These are phyloP conservation scores for Nepenthes gracilis DNA, from an alignment of 148 eudicot species.

Conservation along the genomic window DNA sequence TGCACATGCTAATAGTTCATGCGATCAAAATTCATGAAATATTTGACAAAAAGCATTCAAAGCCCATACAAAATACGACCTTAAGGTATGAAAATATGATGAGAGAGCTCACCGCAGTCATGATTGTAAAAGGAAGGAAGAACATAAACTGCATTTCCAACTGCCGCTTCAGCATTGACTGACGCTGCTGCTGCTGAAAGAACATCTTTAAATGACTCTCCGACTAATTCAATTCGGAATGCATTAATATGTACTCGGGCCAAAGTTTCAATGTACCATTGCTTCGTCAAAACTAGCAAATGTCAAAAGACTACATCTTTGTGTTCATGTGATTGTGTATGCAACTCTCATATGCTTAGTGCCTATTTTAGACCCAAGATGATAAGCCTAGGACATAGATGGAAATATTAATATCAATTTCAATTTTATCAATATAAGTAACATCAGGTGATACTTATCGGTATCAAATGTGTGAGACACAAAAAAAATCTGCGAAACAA, in stretches of 20 bases:
- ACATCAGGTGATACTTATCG: too few species aligned
- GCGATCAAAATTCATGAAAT: too few species aligned
- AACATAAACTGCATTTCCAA: constrained; percentile 91
- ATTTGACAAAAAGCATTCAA: too few species aligned
- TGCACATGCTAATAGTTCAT: too few species aligned
- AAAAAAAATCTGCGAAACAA: too few species aligned
- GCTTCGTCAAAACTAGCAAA: constrained; percentile 58
- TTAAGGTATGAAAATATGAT: not conserved
- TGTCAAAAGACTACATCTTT: constrained; percentile 1
- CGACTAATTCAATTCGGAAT: constrained; percentile 73
- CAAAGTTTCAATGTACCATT: constrained; percentile 76
- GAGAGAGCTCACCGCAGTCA: constrained; percentile 67
- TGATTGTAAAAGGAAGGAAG: constrained; percentile 94
- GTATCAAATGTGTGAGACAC: too few species aligned
- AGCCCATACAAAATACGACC: too few species aligned
- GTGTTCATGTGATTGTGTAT: not conserved
- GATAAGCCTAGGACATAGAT: too few species aligned
- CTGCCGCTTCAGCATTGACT: constrained; percentile 74
- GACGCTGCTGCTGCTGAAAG: constrained; percentile 60
- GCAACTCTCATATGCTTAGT: not conserved
- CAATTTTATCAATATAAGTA: too few species aligned
- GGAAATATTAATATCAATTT: too few species aligned
- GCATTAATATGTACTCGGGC: constrained; percentile 87
- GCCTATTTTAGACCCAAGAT: too few species aligned
- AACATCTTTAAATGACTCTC: constrained; percentile 60